phyloP scores from a whole-genome alignment of 2,329 filamentous ascomycete species.

The Sordariomycetes sp. region DNA sequence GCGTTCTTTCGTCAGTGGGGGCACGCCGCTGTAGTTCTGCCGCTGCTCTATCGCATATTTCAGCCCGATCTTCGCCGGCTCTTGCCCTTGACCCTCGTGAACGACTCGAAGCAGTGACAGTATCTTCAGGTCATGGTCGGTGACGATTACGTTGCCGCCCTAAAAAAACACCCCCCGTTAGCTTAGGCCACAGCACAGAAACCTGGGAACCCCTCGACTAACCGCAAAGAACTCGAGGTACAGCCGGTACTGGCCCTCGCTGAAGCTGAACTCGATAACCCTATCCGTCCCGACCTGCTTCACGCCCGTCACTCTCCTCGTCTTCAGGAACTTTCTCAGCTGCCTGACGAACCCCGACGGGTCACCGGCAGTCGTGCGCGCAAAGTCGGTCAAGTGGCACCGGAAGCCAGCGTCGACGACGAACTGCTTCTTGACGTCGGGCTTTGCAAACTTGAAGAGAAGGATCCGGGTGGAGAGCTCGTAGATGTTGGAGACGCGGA shows the following conservation, averaged over 20 bases:
- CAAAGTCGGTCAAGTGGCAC: constrained; percentile 86
- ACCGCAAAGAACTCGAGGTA: constrained; percentile 91
- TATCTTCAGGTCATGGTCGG: constrained; percentile 74
- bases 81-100: constrained; percentile 70
- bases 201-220: constrained; percentile 6
- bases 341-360: constrained; percentile 80
- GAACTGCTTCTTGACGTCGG: constrained; percentile 78
- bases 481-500: constrained; percentile 89
- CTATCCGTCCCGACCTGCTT: constrained; percentile 85
- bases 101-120: constrained; percentile 73
- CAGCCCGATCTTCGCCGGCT: constrained; percentile 66
- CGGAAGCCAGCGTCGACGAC: constrained; percentile 93
- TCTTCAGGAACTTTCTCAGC: constrained; percentile 80
- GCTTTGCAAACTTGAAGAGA: constrained; percentile 88
- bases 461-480: constrained; percentile 94
- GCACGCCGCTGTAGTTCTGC: constrained; percentile 72
- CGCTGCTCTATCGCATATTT: constrained; percentile 72
- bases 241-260: constrained; percentile 76
- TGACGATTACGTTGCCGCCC: constrained; percentile 88
- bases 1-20: constrained; percentile 63
- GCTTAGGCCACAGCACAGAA: not conserved
- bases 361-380: constrained; percentile 71
- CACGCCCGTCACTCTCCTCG: constrained; percentile 70
- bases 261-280: constrained; percentile 86
- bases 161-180: constrained; percentile 9